Conservation (phyloP, 306 rosid genomes). For the Malus sylvestris region DNA sequence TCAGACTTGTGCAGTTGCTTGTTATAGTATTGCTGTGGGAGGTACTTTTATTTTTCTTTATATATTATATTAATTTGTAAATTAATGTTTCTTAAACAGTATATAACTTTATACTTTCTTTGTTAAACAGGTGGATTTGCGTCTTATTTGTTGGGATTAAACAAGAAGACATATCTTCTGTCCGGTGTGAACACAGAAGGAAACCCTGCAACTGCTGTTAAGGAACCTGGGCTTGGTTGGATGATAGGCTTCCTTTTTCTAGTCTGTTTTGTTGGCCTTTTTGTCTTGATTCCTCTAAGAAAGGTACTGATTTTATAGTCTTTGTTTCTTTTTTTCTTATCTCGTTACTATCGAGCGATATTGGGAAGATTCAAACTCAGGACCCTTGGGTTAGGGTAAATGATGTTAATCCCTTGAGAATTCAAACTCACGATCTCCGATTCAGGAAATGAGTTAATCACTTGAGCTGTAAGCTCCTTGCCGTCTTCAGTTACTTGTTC, state of each 20-base stretch:
- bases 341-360: background rate
- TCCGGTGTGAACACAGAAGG: constrained; percentile 65
- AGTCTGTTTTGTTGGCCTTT: constrained; percentile 94
- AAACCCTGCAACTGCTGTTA: constrained; percentile 39
- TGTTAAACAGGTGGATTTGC: constrained; percentile 74
- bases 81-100: background rate
- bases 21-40: constrained; percentile 79
- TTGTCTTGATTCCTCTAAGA: constrained; percentile 84
- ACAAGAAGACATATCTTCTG: constrained; percentile 67
- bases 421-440: no score
- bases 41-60: constrained; percentile 29
- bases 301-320: constrained; percentile 35
- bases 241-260: constrained; percentile 71
- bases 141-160: constrained; percentile 76
- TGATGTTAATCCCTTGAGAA: no score
- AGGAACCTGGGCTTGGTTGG: constrained; percentile 92
- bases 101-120: background rate
- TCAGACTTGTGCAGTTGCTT: constrained; percentile 86
- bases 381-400: background rate
- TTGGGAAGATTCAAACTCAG: background rate
- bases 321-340: background rate
- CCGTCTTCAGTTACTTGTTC: background rate
- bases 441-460: background rate
- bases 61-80: background rate
- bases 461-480: background rate